phyloP scores from a whole-genome alignment of 2,329 filamentous ascomycete genomes.

The Fusarium continuum region DNA sequence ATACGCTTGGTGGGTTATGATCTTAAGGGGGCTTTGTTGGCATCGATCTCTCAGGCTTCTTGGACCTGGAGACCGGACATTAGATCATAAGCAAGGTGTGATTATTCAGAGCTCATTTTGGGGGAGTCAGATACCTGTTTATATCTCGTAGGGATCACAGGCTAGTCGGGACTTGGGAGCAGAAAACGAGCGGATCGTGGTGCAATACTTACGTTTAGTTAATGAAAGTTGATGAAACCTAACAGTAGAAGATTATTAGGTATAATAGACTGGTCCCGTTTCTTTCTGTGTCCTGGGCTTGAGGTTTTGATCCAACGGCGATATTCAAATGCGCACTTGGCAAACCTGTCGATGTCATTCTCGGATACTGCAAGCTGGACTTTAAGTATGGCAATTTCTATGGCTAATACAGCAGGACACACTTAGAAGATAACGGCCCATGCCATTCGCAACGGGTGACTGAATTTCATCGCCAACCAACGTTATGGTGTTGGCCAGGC shows the following conservation, averaged over 20 bases:
- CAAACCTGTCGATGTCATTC: conserved; percentile 44
- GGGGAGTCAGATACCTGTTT: neutral
- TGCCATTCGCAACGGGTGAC: too few relatives aligned
- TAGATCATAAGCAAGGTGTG: neutral
- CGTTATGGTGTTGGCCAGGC: too few relatives aligned
- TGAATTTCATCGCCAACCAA: too few relatives aligned
- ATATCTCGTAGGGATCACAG: neutral
- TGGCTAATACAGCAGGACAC: conserved; percentile 46
- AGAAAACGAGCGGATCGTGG: too few relatives aligned
- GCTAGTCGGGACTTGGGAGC: too few relatives aligned
- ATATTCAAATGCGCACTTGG: conserved; percentile 38
- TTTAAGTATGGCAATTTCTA: conserved; percentile 39
- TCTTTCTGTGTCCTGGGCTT: too few relatives aligned
- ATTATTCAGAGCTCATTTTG: neutral
- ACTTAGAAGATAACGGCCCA: conserved; percentile 56
- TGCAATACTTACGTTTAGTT: too few relatives aligned
- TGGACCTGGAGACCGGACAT: neutral
- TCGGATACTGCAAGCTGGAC: conserved; percentile 42
- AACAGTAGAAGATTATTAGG: too few relatives aligned
- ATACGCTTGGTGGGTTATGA: neutral
- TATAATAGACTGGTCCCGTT: too few relatives aligned
- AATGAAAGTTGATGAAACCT: too few relatives aligned
- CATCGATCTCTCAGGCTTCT: neutral
- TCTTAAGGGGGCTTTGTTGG: neutral
- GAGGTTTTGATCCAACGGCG: too few relatives aligned